Percentiles rank a stretch among this genome's conserved stretches.
Conservation (phyloP, 805 yeast species). For the Lipomyces anomalus region DNA sequence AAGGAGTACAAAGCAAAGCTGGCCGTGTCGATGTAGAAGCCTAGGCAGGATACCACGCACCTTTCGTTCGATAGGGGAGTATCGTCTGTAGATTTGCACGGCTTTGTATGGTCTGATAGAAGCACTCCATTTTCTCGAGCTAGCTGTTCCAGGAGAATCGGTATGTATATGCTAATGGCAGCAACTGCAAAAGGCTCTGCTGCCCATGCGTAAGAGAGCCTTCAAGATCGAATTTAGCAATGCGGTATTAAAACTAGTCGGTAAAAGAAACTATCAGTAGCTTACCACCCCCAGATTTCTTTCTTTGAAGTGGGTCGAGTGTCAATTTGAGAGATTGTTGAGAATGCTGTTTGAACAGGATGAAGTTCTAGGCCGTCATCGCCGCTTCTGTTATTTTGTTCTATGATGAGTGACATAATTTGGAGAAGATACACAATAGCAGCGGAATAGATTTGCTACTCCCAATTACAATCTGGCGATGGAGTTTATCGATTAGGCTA, state of each 20-base stretch:
- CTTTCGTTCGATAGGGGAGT: conserved; percentile 25
- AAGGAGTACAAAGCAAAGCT: conserved; percentile 70
- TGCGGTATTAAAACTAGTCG: neutral
- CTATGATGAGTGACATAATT: no score
- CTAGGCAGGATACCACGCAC: conserved; percentile 47
- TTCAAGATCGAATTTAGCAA: conserved; percentile 24
- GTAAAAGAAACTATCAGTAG: neutral
- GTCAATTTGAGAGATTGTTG: conserved; percentile 20
- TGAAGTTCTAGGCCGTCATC: neutral
- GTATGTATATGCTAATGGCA: conserved; percentile 73
- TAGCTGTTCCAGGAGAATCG: conserved; percentile 61
- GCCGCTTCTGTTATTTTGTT: no score
- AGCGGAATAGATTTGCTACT: no score
- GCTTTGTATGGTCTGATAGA: conserved; percentile 50
- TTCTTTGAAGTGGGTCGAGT: conserved; percentile 33
- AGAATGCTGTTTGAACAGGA: conserved; percentile 16
- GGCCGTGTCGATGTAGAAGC: conserved; percentile 58
- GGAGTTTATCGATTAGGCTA: no score
- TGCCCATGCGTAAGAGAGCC: conserved; percentile 69
- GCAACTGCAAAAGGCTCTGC: conserved; percentile 77
- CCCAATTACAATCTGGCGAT: no score
- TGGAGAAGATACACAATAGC: no score
- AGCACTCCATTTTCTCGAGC: conserved; percentile 70
- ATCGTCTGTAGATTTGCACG: conserved; percentile 39
- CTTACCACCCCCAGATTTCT: conserved; percentile 46